Evolutionary conservation across 257 asterid species (phyloP), one percentile per base, ranked within the genome.

Genomic region (Phtheirospermum japonicum): DNA sequence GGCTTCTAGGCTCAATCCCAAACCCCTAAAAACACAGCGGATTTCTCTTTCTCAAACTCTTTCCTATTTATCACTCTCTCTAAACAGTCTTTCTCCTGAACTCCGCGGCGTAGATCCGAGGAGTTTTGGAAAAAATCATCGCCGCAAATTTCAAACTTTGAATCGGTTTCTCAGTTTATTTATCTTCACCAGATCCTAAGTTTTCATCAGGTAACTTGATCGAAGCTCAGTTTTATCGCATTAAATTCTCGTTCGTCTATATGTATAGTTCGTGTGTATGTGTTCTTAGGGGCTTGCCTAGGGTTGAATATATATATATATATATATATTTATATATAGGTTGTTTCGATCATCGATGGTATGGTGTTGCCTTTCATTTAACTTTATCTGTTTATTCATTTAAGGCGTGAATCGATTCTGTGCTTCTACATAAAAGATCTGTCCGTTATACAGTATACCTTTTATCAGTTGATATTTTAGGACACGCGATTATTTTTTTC

Each of bases 51-150:
- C 63, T 57, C 12, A 30, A 31, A 17, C 59, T 12, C 65, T 4
- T 20, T 37, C 36, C 12, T 37, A 48, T 23, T 13, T 19, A 36
- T 49, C 33, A 4, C 7, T 28, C 39, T 45, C 49, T 58, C 50
- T 55, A 28, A 6, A 33, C 57, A 36, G 40, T 66, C 62, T 54
- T 11, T 39, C 64, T 68, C 72, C 76, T 59, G 61, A 52, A 80
- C 77, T 80, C 83, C 81, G 77, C 79, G 86, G 86, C 83, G 81
- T 65, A 71, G 80, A 80, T 77, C 82, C 80, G 83, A 77, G 83
- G 81, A 77, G 83, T 80, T 77, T 74, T 49, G 58, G 82, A 23
- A 40, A n/a, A 55, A 8, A 34, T 54, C 14, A 53, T 66, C 66
- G 37, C 68, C 55, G 63, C 70, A 0, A 18, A 64, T 52, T 32